Percentiles rank a stretch among this genome's conserved stretches.
Conservation (phyloP, 352 stramenopile species). For the Globisporangium acanthophoron region DNA sequence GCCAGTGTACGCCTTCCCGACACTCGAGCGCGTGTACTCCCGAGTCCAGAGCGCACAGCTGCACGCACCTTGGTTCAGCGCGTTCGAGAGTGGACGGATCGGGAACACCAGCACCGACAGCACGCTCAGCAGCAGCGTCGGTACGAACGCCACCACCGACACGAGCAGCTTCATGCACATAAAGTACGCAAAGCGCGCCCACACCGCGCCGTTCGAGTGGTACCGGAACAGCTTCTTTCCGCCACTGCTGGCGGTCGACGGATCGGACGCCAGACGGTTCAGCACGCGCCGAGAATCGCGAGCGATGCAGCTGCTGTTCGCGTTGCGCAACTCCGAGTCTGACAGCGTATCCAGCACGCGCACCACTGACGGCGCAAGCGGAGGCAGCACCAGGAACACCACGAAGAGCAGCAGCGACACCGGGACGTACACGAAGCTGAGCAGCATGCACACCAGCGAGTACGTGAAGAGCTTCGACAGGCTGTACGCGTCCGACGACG, state of each 20-base stretch:
- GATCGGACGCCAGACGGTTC: constrained; percentile 38
- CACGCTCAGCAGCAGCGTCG: constrained; percentile 45
- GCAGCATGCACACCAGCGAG: constrained; percentile 45
- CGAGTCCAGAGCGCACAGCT: constrained; percentile 50
- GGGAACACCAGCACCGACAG: constrained; percentile 51
- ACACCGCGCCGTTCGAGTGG: constrained; percentile 49
- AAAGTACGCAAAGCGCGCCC: constrained; percentile 70
- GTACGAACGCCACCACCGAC: constrained; percentile 49
- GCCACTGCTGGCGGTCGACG: constrained; percentile 11
- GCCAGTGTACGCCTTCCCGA: constrained; percentile 39
- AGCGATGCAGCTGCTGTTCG: constrained; percentile 56
- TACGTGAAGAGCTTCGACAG: constrained; percentile 60
- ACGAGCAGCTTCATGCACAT: constrained; percentile 54
- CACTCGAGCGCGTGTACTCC: constrained; percentile 58
- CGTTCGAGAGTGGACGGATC: constrained; percentile 39
- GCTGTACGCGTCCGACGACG: constrained; percentile 32
- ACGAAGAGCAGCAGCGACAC: constrained; percentile 51
- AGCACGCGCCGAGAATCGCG: constrained; percentile 53
- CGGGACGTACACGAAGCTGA: constrained; percentile 54
- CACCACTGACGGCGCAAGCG: constrained; percentile 43
- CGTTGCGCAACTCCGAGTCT: constrained; percentile 69
- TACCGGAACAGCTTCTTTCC: constrained; percentile 45
- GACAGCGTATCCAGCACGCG: constrained; percentile 56
- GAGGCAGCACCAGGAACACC: constrained; percentile 52
- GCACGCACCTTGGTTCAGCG: constrained; percentile 35